These are phyloP conservation scores for Nakaseomyces bracarensis DNA, from an alignment of 1,139 yeast species.

Conservation along the genomic window DNA sequence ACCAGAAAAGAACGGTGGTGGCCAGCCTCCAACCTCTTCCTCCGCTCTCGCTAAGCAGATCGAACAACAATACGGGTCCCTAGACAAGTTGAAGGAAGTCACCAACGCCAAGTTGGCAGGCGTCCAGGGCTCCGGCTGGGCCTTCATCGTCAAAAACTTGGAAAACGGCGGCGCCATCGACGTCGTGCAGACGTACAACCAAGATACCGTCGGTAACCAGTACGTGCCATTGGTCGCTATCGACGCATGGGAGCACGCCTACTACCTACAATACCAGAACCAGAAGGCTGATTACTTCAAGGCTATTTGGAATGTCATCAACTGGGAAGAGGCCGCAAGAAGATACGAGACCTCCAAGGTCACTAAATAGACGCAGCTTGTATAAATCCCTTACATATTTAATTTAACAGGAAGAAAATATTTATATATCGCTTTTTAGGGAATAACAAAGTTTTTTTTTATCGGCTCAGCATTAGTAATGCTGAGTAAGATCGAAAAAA, in stretches of 20 bases:
- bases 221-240: conserved; percentile 80
- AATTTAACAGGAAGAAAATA: no score
- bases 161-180: conserved; percentile 68
- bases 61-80: conserved; percentile 59
- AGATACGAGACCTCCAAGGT: conserved; percentile 28
- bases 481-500: no score
- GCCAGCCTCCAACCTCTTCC: conserved; percentile 56
- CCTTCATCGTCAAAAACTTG: conserved; percentile 83
- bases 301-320: conserved; percentile 93
- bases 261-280: conserved; percentile 91
- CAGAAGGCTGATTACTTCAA: conserved; percentile 91
- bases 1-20: conserved; percentile 77
- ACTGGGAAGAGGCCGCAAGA: conserved; percentile 90
- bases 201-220: conserved; percentile 69
- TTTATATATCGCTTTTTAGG: no score
- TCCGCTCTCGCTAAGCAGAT: conserved; percentile 54
- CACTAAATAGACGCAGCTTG: background rate
- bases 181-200: conserved; percentile 80
- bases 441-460: no score
- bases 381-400: no score
- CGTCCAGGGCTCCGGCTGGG: conserved; percentile 98
- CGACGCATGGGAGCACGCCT: conserved; percentile 99
- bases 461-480: background rate
- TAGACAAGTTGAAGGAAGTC: conserved; percentile 59
- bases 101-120: conserved; percentile 82